Conservation (phyloP, 2,329 filamentous ascomycete species). For the Cadophora sp. region DNA sequence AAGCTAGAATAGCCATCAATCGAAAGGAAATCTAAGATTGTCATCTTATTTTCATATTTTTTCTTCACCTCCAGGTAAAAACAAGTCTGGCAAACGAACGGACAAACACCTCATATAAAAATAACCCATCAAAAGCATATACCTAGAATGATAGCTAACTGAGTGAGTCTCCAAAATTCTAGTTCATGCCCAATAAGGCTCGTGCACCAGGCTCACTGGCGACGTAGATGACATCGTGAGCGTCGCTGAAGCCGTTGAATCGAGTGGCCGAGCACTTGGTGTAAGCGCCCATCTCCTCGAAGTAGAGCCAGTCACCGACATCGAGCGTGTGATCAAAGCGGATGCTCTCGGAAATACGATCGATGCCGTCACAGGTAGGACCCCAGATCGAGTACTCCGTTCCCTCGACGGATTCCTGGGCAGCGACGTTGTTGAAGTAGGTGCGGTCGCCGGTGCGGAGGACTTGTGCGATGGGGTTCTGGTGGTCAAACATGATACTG, state of each 20-base stretch:
- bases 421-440: conserved; percentile 62
- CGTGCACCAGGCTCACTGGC: conserved; percentile 89
- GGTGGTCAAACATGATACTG: conserved; percentile 99
- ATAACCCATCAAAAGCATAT: neutral
- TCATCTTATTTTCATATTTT: neutral
- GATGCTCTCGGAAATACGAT: conserved; percentile 86
- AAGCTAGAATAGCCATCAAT: neutral
- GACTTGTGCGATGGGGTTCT: conserved; percentile 85
- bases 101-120: neutral
- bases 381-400: conserved; percentile 97
- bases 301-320: conserved; percentile 98
- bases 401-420: conserved; percentile 57
- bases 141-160: neutral
- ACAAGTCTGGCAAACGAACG: neutral
- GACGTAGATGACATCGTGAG: conserved; percentile 92
- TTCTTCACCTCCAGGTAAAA: neutral
- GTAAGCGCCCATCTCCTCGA: conserved; percentile 98
- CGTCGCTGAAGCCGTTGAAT: conserved; percentile 96
- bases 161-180: conserved; percentile 10
- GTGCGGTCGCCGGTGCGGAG: conserved; percentile 67
- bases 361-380: conserved; percentile 96
- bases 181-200: conserved; percentile 63
- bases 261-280: conserved; percentile 97
- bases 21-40: conserved; percentile 1
- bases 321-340: conserved; percentile 79